Base-by-base conservation (phyloP, 495 filamentous ascomycete species). In the Penicillium cosmopolitanum region DNA sequence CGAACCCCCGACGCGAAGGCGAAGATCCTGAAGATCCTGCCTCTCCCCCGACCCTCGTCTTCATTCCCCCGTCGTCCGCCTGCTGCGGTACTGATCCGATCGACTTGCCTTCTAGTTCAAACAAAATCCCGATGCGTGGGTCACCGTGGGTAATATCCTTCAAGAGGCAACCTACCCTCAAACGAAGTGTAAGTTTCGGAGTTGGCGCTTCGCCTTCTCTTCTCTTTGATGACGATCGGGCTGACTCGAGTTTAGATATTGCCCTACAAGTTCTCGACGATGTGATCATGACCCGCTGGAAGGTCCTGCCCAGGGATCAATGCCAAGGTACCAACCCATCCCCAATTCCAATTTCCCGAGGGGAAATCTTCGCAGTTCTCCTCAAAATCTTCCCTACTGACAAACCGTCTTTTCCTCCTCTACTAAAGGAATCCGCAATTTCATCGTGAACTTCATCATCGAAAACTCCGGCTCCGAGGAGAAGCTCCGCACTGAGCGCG, bases 231-330 rank as follows among this genome's bases (percentile, higher is more conserved):
- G 28, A 31, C 1, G 28, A 31, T 23, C 5, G 4, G 5, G 28
- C 28, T 31, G 28, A 31, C 28, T 31, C 28, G 4, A 1, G 5
- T 63, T 15, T 44, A 97, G 92, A 96, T 74, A 84, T 98, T 67
- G 95, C 92, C 43, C 79, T 99, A 62, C 96, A 98, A 78, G 92
- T 99, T 55, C 86, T 98, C 51, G 96, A 99, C 75, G 91, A 89
- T 82, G 95, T 99, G 61, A 98, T 98, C 66, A 94, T 96, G 88
- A 99, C 96, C 47, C 87, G 94, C 77, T 98, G 95, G 96, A 99
- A 96, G 77, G 92, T 98, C 44, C 77, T 98, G 56, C 95, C 96
- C 18, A 85, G 91, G 67, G 94, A 97, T 48, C 95, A 99, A 75
- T 96, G 96, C 70, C 87, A 96, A 82, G 93, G 92, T 59, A 13